A percentile compares a stretch with the other conserved stretches of the same genome.
Evolutionary conservation across 306 rosid genomes (phyloP).

Genomic region (Rosa lucieae): DNA sequence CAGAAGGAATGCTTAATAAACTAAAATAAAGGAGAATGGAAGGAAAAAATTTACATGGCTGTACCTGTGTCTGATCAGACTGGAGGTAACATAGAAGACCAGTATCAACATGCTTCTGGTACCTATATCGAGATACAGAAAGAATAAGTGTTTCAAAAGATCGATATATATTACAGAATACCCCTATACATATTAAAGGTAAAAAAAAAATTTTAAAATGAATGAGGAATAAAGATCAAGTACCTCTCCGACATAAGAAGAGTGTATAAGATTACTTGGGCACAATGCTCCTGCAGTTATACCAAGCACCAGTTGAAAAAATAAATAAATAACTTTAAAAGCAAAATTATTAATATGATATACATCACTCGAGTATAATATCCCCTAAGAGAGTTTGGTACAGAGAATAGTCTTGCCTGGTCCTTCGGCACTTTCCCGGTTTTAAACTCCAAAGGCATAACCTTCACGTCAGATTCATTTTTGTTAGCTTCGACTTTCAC

Average conservation of each 20-base stretch:
- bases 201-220: neutral
- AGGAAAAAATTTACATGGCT: neutral
- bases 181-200: neutral
- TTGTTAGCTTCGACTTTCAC: constrained; percentile 50
- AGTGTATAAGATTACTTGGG: constrained; percentile 90
- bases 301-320: constrained; percentile 24
- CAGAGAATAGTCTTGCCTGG: constrained; percentile 62
- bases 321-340: constrained; percentile 17
- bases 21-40: constrained; percentile 22
- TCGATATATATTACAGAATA: neutral
- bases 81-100: constrained; percentile 92
- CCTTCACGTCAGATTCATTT: constrained; percentile 43
- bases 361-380: constrained; percentile 17
- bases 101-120: constrained; percentile 63
- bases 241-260: constrained; percentile 95
- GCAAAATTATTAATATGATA: constrained; percentile 2
- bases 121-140: constrained; percentile 44
- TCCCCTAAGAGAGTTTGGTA: constrained; percentile 19
- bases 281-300: constrained; percentile 74
- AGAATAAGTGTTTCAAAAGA: constrained; percentile 14
- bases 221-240: constrained; percentile 4
- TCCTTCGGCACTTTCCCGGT: constrained; percentile 67
- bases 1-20: constrained; percentile 7
- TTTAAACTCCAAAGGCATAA: constrained; percentile 92
- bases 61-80: constrained; percentile 81